Evolutionary conservation across 345 rosid genomes (phyloP), one percentile per base, ranked within the genome.

Genomic region (Citrus glauca): DNA sequence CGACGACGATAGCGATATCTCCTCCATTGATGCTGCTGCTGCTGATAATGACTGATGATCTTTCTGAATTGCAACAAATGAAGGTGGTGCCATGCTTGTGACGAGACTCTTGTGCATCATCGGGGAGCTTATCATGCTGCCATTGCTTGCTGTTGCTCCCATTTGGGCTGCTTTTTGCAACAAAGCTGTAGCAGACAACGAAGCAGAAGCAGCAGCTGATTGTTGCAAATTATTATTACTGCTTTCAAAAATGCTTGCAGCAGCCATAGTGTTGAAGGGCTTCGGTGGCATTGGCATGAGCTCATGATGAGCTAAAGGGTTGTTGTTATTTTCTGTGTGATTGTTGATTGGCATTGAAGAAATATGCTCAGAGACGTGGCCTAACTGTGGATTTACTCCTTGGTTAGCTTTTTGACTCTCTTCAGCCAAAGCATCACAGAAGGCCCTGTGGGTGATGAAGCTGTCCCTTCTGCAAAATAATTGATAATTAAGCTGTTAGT

Each of bases 371-470:
- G 73, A 45, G 25, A 65, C 79, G 48, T 81, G 81, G 73, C 14
- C 6, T 45, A 45, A 45, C 76, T 65, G 79, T 40, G 68, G 20
- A 71, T 65, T 83, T 72, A 79, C 2, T 37, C 66, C 86, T 77
- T 66, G 84, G 69, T 64, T 77, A 25, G 40, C 60, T 35, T 72
- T 77, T 33, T 30, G 67, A 59, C 77, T 87, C 73, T 91, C 95
- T 84, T 87, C 92, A 55, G 88, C 78, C 75, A 89, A 83, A 70
- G 90, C 91, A 80, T 89, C 91, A 63, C 95, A 90, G 71, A 88
- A 90, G n/a, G 92, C 95, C 74, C 93, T 84, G 72, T 91, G 93
- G 24, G 91, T 90, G 11, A 86, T 80, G 72, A 87, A 90, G 79
- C 93, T 91, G 79, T 91, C 95, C 71, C 89, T 88, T 81, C 95